phyloP scores from a whole-genome alignment of 306 rosid genomes.

The Trichosanthes cucumerina region DNA sequence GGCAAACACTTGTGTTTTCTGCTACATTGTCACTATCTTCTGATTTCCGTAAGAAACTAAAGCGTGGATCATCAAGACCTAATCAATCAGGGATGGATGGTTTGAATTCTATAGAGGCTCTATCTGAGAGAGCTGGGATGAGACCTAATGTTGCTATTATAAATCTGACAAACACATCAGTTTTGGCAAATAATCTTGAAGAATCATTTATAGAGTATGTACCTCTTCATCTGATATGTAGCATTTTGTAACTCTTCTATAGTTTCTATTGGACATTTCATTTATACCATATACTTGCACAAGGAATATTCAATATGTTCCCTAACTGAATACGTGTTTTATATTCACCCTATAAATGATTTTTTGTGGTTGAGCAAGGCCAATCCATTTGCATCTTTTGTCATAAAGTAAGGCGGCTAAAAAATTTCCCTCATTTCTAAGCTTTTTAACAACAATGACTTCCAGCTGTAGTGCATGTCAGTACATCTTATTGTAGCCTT shows the following conservation, averaged over 20 bases:
- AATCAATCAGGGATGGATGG: conserved; percentile 50
- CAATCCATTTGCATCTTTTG: not conserved
- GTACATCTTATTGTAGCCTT: not conserved
- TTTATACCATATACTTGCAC: not conserved
- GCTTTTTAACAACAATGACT: not conserved
- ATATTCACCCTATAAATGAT: not conserved
- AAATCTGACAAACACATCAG: conserved; percentile 69
- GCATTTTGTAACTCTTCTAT: conserved; percentile 8
- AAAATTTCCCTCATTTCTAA: not conserved
- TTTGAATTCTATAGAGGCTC: conserved; percentile 71
- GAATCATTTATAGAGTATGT: conserved; percentile 93
- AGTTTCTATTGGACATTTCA: not conserved
- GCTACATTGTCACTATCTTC: conserved; percentile 84
- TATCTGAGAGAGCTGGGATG: conserved; percentile 88
- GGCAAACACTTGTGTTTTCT: conserved; percentile 93
- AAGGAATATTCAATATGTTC: not conserved
- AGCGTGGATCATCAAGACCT: conserved; percentile 46
- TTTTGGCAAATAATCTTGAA: conserved; percentile 71
- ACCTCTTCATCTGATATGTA: conserved; percentile 12
- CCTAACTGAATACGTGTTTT: not conserved
- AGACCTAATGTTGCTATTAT: conserved; percentile 76
- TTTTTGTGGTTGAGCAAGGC: not conserved
- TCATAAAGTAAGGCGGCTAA: not conserved
- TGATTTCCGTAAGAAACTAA: conserved; percentile 88
- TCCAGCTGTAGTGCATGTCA: not conserved